Percentiles rank a stretch among this genome's conserved stretches.
Evolutionary conservation across 805 yeast genomes (phyloP).

Genomic region (Brettanomyces custersianus): DNA sequence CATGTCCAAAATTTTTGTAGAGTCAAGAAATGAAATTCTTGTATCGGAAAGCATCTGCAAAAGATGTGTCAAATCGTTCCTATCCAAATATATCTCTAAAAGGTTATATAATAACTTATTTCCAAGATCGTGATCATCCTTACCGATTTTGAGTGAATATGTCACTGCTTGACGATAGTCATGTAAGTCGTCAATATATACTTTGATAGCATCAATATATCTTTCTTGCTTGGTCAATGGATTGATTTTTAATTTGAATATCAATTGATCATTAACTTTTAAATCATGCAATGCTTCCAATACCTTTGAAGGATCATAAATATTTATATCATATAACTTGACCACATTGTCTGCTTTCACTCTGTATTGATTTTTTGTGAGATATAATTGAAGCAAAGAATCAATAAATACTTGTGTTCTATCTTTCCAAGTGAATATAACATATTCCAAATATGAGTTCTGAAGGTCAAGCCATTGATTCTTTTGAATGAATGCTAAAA

Average conservation of each 20-base stretch:
- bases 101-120: slow-evolving; percentile 37
- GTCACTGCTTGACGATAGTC: slow-evolving; percentile 50
- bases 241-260: slow-evolving; percentile 40
- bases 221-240: slow-evolving; percentile 51
- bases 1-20: slow-evolving; percentile 31
- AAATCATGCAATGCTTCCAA: slow-evolving; percentile 12
- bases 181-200: slow-evolving; percentile 47
- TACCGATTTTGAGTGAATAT: slow-evolving; percentile 47
- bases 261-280: too few species aligned
- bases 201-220: slow-evolving; percentile 54
- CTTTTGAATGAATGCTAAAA: slow-evolving; percentile 41
- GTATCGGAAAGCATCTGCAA: slow-evolving; percentile 24
- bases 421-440: slow-evolving; percentile 33
- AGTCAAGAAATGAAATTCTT: slow-evolving; percentile 17
- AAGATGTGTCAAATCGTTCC: slow-evolving; percentile 9
- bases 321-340: too few species aligned
- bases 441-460: slow-evolving; percentile 43
- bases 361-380: slow-evolving; percentile 24
- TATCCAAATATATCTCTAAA: slow-evolving; percentile 29
- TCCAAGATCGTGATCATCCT: slow-evolving; percentile 30
- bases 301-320: slow-evolving; percentile 17
- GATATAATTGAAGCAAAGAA: slow-evolving; percentile 35
- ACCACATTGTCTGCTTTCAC: too few species aligned
- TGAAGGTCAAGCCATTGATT: slow-evolving; percentile 20
- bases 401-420: slow-evolving; percentile 31